phyloP scores from a whole-genome alignment of 176 grass and related monocot genomes.

The Saccharum spontaneum region DNA sequence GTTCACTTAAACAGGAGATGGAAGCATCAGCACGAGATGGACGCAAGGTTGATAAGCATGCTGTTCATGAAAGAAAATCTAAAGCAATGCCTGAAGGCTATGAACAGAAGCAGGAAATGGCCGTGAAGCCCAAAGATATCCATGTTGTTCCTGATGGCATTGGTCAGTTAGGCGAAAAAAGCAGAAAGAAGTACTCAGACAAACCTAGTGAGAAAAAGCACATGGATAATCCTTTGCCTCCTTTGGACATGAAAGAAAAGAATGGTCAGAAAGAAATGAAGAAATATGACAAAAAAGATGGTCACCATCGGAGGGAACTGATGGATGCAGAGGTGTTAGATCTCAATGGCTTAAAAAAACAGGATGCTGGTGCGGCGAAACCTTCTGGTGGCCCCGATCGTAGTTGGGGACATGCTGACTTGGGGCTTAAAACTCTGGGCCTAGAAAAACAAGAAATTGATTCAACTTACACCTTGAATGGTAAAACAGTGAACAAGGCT shows the following conservation, averaged over 20 bases:
- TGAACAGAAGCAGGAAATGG: constrained; percentile 43
- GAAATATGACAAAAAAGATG: constrained; percentile 37
- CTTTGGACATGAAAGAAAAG: constrained; percentile 35
- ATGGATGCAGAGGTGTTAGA: constrained; percentile 37
- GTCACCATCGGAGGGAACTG: constrained; percentile 16
- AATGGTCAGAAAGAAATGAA: constrained; percentile 40
- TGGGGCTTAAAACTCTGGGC: constrained; percentile 47
- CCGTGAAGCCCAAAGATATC: constrained; percentile 68
- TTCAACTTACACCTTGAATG: constrained; percentile 38
- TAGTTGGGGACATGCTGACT: constrained; percentile 43
- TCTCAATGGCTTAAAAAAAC: constrained; percentile 53
- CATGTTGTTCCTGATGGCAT: constrained; percentile 58
- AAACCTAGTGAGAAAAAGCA: constrained; percentile 45
- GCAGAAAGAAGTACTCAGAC: constrained; percentile 33
- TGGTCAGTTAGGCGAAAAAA: constrained; percentile 39
- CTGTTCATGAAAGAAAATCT: constrained; percentile 45
- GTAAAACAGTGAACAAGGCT: constrained; percentile 53
- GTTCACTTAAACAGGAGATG: constrained; percentile 42
- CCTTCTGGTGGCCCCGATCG: constrained; percentile 39
- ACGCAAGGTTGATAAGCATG: constrained; percentile 29
- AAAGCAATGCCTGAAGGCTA: constrained; percentile 25
- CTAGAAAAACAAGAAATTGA: constrained; percentile 45
- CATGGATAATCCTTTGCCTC: constrained; percentile 33
- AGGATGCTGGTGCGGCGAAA: constrained; percentile 38
- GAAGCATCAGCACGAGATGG: constrained; percentile 38